Base-by-base conservation (phyloP, 495 filamentous ascomycete genomes). In the Penicillium longicatenatum region DNA sequence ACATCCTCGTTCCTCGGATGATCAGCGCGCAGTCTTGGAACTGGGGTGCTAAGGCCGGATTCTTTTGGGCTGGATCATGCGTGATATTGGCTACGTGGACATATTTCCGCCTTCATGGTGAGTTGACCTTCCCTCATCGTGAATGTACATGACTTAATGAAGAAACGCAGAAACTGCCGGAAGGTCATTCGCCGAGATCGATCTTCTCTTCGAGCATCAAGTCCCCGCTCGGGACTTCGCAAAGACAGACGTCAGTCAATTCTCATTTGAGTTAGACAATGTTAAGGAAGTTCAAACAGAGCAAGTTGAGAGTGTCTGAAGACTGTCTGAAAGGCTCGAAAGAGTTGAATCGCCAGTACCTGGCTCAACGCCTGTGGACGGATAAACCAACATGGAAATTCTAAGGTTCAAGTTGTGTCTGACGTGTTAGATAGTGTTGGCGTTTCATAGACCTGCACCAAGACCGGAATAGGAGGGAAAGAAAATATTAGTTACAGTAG, bases 41-140 rank as follows among this genome's bases (percentile, higher is more conserved):
- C 70, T 93, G 87, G 88, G 75, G 80, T 45, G 89, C 87, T 59
- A 89, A 83, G 55, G 78, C 87, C n/a, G 88, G 86, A 14, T 90
- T 93, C 70, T 90, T 92, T 77, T 93, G 87, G 87, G 86, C 80
- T 10, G 87, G 85, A 0, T 83, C 85, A 46, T 89, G 87, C 68
- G 89, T 89, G 73, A 66, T 84, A 35, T 90, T 86, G 69, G 81
- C 90, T 51, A 70, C 90, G 6, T 92, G 89, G 69, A 82, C 83
- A 0, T 92, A 84, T 71, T 90, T 90, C 79, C 82, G 89, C 4
- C 78, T 92, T 1, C 89, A 88, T 35, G 33, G 33, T 35, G 12
- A 35, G 33, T 35, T 35, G 29, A 30, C n/a, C n/a, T n/a, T n/a
- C n/a, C n/a, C n/a, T n/a, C n/a, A n/a, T n/a, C n/a, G 26, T 26